Evolutionary conservation across 495 filamentous ascomycete genomes (phyloP).

Genomic region (Hamigera avellanea): DNA sequence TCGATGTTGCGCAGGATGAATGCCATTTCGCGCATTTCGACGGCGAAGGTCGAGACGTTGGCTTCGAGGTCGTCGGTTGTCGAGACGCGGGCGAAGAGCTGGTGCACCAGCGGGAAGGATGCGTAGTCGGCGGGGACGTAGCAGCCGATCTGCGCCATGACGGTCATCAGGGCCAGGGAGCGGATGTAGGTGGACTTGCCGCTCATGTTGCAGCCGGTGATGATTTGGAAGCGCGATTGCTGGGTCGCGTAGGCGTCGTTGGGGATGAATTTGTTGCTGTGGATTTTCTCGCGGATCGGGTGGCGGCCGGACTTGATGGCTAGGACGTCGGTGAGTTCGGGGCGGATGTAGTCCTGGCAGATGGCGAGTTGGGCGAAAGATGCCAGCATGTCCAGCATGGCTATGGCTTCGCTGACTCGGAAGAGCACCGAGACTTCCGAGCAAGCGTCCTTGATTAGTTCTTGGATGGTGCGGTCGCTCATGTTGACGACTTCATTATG

Average conservation of each 20-base stretch:
- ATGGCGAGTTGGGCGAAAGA: slow-evolving; percentile 73
- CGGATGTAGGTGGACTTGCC: slow-evolving; percentile 97
- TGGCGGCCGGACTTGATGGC: slow-evolving; percentile 75
- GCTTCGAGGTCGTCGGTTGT: slow-evolving; percentile 81
- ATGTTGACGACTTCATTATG: slow-evolving; percentile 71
- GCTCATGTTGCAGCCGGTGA: slow-evolving; percentile 97
- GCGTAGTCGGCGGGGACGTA: slow-evolving; percentile 84
- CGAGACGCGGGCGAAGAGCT: slow-evolving; percentile 79
- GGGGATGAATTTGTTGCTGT: slow-evolving; percentile 56
- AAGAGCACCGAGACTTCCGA: slow-evolving; percentile 59
- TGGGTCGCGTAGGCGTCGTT: slow-evolving; percentile 81
- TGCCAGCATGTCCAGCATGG: slow-evolving; percentile 85
- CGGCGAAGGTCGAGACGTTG: slow-evolving; percentile 85
- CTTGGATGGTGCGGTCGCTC: slow-evolving; percentile 55
- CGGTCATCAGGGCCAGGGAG: slow-evolving; percentile 66
- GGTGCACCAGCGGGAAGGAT: slow-evolving; percentile 65
- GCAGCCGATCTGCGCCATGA: slow-evolving; percentile 90
- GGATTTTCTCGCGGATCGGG: slow-evolving; percentile 70
- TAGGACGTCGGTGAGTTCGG: slow-evolving; percentile 61
- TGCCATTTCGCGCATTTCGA: slow-evolving; percentile 93
- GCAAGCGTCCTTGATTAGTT: slow-evolving; percentile 56
- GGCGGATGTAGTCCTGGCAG: slow-evolving; percentile 67
- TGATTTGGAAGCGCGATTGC: slow-evolving; percentile 74
- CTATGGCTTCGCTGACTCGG: slow-evolving; percentile 71
- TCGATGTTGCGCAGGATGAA: slow-evolving; percentile 78